Conservation (phyloP, 495 filamentous ascomycete genomes). For the Neurospora sp. region DNA sequence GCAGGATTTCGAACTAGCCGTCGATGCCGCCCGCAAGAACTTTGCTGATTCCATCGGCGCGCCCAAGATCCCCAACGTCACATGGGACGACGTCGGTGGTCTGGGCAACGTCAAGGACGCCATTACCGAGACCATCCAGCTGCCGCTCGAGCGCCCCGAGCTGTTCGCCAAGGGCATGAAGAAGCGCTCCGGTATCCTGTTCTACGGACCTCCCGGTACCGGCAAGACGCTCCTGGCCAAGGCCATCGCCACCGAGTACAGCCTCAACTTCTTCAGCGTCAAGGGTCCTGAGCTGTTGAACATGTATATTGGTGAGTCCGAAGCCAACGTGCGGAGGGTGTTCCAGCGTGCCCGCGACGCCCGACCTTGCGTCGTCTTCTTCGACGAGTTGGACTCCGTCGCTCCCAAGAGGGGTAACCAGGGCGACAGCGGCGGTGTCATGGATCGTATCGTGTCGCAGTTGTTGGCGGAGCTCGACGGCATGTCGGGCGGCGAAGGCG, state of each 20-base stretch:
- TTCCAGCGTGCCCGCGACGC: conserved; percentile 94
- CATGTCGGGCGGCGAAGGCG: conserved; percentile 87
- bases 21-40: conserved; percentile 91
- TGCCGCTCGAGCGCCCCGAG: conserved; percentile 86
- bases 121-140: conserved; percentile 91
- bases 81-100: conserved; percentile 94
- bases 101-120: conserved; percentile 90
- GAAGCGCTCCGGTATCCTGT: conserved; percentile 93
- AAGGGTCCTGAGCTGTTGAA: conserved; percentile 96
- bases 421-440: conserved; percentile 94
- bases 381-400: conserved; percentile 95
- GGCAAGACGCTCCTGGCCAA: conserved; percentile 96
- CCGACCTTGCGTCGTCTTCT: conserved; percentile 96
- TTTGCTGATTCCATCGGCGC: conserved; percentile 96
- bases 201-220: conserved; percentile 95
- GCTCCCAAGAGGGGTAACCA: conserved; percentile 97
- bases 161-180: conserved; percentile 98
- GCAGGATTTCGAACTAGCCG: conserved; percentile 77
- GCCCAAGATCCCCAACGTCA: conserved; percentile 94
- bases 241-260: conserved; percentile 96
- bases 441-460: conserved; percentile 97
- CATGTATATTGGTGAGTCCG: conserved; percentile 99
- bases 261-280: conserved; percentile 97
- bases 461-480: conserved; percentile 91
- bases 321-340: conserved; percentile 92